A percentile compares a stretch with the other conserved stretches of the same genome.
These are phyloP conservation scores for Fennellomyces sp. DNA, from an alignment of 371 early-diverging fungal genomes.

Conservation along the genomic window DNA sequence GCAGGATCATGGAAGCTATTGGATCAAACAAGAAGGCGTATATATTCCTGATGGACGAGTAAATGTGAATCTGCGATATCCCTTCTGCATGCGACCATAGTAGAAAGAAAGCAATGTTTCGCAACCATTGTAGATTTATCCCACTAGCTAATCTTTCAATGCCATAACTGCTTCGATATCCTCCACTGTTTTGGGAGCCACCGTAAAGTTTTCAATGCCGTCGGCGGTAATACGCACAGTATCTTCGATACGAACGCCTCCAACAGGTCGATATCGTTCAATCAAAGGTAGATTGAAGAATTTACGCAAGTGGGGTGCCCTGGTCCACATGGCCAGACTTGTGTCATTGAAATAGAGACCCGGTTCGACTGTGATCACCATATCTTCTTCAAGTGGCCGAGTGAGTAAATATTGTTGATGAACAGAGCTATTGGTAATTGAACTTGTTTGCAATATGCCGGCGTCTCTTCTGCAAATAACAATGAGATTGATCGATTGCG, in stretches of 20 bases:
- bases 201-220: conserved; percentile 74
- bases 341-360: conserved; percentile 72
- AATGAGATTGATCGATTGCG: no score
- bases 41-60: conserved; percentile 1
- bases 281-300: conserved; percentile 71
- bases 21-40: conserved; percentile 1
- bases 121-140: no score
- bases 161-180: not conserved
- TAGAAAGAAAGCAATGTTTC: no score
- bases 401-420: not conserved
- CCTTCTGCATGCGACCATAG: no score
- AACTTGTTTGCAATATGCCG: not conserved
- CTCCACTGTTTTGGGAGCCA: not conserved
- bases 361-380: conserved; percentile 96
- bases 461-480: not conserved
- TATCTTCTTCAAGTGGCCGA: conserved; percentile 67
- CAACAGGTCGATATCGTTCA: conserved; percentile 70
- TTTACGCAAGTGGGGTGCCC: conserved; percentile 52
- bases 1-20: not conserved
- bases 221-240: conserved; percentile 73
- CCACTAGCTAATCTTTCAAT: no score
- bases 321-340: conserved; percentile 47
- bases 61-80: no score
- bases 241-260: conserved; percentile 94
- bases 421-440: not conserved